phyloP scores from a whole-genome alignment of 176 grass and related monocot species.

The Musa itinerans region DNA sequence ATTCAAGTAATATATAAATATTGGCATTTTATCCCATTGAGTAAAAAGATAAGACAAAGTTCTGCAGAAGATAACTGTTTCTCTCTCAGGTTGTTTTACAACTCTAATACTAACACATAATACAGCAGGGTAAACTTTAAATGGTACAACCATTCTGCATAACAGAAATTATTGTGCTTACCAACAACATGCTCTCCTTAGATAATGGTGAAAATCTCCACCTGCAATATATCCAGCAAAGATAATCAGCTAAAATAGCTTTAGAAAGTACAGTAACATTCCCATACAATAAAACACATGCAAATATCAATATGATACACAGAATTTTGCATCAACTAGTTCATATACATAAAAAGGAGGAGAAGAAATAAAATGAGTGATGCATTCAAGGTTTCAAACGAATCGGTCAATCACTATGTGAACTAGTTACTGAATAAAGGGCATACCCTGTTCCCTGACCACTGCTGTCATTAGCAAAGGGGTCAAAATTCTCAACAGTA shows the following conservation, averaged over 20 bases:
- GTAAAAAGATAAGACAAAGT: too few relatives aligned
- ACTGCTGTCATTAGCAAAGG: constrained; percentile 56
- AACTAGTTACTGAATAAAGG: constrained; percentile 1
- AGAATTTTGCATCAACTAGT: neutral
- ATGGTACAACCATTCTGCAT: too few relatives aligned
- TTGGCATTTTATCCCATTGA: too few relatives aligned
- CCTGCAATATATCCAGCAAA: constrained; percentile 22
- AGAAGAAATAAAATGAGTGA: neutral
- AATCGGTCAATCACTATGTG: neutral
- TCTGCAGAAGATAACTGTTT: too few relatives aligned
- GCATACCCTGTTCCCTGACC: constrained; percentile 75
- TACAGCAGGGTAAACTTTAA: neutral
- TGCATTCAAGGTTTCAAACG: neutral
- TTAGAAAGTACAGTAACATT: too few relatives aligned
- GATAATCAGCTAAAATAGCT: neutral
- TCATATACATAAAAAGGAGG: too few relatives aligned
- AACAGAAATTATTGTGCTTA: constrained; percentile 7
- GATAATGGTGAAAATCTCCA: constrained; percentile 90
- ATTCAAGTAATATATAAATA: too few relatives aligned
- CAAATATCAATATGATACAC: constrained; percentile 6
- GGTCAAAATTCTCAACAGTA: constrained; percentile 81
- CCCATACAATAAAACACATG: neutral
- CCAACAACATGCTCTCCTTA: constrained; percentile 69
- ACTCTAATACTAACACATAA: neutral
- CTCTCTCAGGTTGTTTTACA: too few relatives aligned